Conservation (phyloP, 805 yeast species). For the Hermanozyma aechmeae region DNA sequence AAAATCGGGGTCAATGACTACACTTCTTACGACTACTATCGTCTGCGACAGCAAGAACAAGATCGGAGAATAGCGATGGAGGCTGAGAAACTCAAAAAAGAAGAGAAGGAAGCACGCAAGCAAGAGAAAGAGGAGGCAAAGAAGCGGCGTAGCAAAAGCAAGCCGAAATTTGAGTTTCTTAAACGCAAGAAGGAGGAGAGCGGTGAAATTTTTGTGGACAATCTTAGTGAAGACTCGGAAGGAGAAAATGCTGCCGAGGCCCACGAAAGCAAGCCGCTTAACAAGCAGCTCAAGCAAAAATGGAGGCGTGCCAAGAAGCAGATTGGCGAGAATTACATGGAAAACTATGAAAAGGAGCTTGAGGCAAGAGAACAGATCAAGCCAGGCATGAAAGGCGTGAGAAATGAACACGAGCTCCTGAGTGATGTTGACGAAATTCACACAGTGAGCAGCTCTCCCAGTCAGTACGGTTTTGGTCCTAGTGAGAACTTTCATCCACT, state of each 20-base stretch:
- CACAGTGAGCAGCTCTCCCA: no score
- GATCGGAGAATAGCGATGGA: background rate
- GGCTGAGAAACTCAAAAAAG: conserved; percentile 2
- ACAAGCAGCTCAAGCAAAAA: conserved; percentile 6
- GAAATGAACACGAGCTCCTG: no score
- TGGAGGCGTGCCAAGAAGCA: conserved; percentile 16
- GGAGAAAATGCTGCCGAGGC: no score
- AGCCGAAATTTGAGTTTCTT: conserved; percentile 1
- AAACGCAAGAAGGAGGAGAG: conserved; percentile 2
- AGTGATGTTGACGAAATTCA: no score
- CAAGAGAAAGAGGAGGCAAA: background rate
- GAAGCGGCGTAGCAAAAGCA: background rate
- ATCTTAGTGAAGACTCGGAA: background rate
- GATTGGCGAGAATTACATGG: conserved; percentile 8
- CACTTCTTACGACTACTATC: conserved; percentile 27
- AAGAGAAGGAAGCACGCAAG: conserved; percentile 1
- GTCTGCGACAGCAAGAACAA: conserved; percentile 7
- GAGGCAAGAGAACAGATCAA: conserved; percentile 2
- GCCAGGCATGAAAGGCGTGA: conserved; percentile 1
- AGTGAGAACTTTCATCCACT: conserved; percentile 23
- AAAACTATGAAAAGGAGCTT: background rate
- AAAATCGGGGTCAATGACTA: conserved; percentile 23
- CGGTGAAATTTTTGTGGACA: conserved; percentile 1
- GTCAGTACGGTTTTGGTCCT: conserved; percentile 4
- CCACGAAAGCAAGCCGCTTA: no score